Evolutionary conservation across 306 rosid genomes (phyloP), one percentile per base, ranked within the genome.

Genomic region (Arachis stenosperma): DNA sequence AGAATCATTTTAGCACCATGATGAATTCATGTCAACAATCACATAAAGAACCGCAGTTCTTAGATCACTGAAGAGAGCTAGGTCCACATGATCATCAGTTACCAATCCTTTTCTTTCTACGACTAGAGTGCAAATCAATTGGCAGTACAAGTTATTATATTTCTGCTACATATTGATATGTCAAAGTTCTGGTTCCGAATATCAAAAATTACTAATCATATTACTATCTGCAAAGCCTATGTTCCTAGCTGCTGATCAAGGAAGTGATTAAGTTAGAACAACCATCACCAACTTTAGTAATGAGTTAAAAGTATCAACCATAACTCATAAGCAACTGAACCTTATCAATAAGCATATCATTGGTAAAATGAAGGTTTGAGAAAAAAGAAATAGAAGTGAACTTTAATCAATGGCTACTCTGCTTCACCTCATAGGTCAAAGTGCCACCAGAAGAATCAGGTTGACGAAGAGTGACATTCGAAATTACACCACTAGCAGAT

Each of bases 401-500:
- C 62, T 52, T 51, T 47, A 55, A 51, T 68, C 12, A 73, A 69
- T 63, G n/a, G 53, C 50, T 33, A 69, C 69, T 39, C 33, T 67
- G 75, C 33, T 61, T 33, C 61, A 93, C 98, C 96, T 93, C 97
- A 69, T 88, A 81, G 27, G 91, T 90, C 78, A 87, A 62, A 68
- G 88, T 85, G 40, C 90, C 91, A 11, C 91, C 91, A 6, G 89
- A 89, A 67, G 97, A 88, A 76, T 89, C 92, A 33, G 96, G 97
- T 33, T 89, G 93, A 30, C 88, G 89, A 75, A 93, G 86, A 8
- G 89, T 84, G 58, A 93, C 97, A 78, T 85, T 90, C 9, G 93
- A 86, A 77, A 93, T 81, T 15, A 78, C 81, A 17, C 98, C 98
- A 52, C 53, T 87, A 6, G 96, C 97, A 50, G 98, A 90, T 53